These are phyloP conservation scores for Mycena latifolia DNA, from an alignment of 768 basidiomycete species.

Conservation along the genomic window DNA sequence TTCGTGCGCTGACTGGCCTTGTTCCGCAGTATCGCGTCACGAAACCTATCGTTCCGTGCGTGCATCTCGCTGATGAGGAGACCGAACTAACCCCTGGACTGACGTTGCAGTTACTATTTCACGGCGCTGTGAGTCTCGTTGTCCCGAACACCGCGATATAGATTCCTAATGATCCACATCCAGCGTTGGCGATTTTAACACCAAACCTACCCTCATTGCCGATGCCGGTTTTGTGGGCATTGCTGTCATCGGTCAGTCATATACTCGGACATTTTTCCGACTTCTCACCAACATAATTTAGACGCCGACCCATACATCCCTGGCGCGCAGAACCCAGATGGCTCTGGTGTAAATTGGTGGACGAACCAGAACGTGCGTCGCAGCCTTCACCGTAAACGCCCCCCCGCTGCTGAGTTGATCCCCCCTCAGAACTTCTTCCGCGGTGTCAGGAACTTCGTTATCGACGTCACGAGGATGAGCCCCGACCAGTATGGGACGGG, in stretches of 20 bases:
- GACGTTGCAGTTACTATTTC: constrained; percentile 12
- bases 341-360: constrained; percentile 28
- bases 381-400: too few relatives aligned
- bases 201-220: constrained; percentile 34
- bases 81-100: too few relatives aligned
- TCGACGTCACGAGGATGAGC: constrained; percentile 53
- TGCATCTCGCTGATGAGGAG: not conserved
- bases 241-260: constrained; percentile 46
- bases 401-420: too few relatives aligned
- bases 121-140: constrained; percentile 20
- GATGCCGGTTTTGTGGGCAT: constrained; percentile 45
- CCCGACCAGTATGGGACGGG: constrained; percentile 48
- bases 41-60: constrained; percentile 20
- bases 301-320: constrained; percentile 28
- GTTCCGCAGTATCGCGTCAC: constrained; percentile 9
- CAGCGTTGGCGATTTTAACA: constrained; percentile 13
- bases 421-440: constrained; percentile 43
- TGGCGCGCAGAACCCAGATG: constrained; percentile 13
- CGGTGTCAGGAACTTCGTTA: constrained; percentile 57
- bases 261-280: not conserved
- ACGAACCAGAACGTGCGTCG: constrained; percentile 22
- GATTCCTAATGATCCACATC: not conserved
- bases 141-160: not conserved
- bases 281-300: constrained; percentile 1
- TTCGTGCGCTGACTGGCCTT: not conserved